Evolutionary conservation across 805 yeast genomes (phyloP), one percentile per base, ranked within the genome.

Genomic region (Soucietia sequanensis): DNA sequence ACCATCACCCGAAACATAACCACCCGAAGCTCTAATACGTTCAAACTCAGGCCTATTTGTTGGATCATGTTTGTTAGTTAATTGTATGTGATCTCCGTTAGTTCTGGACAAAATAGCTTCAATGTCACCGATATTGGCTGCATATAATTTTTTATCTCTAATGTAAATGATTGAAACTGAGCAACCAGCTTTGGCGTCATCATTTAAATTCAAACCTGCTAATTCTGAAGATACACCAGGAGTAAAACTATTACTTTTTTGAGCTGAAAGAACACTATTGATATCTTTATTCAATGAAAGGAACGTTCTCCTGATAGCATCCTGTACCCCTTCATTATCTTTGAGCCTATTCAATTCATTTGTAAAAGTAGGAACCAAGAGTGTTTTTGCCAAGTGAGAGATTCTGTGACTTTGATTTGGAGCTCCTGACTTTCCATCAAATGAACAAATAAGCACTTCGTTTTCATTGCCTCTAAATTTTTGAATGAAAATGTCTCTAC

Each of bases 111-210:
- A 56, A 32, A 93, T 68, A 1, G 88, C 90, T 72, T 82, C 83
- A 2, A 87, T 80, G 51, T 93, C 97, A 50, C 99, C 99, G 35
- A 87, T 76, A 44, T 90, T 90, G 2, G 96, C 96, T 16, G 89
- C 73, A 56, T 81, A 88, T 15, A 89, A 56, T 35, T 68, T 72
- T 34, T 76, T 75, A 13, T 82, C 95, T 41, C 78, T 78, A 47
- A 91, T 72, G 56, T 87, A 93, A 10, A 88, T 69, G 9, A 88
- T 79, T 0, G 96, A 81, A 0, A 88, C 84, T 42, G 95, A 79
- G 28, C 95, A 84, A 9, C 99, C 99, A 11, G 90, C 78, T 25
- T 73, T 60, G 4, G 80, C 76, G 56, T 91, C 98, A 15, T 62
- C 80, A n/a, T 64, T 54, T 27, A 85, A 54, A 8, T 68, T 66